Conservation (phyloP, 352 stramenopile genomes). For the Phytophthora litchii region DNA sequence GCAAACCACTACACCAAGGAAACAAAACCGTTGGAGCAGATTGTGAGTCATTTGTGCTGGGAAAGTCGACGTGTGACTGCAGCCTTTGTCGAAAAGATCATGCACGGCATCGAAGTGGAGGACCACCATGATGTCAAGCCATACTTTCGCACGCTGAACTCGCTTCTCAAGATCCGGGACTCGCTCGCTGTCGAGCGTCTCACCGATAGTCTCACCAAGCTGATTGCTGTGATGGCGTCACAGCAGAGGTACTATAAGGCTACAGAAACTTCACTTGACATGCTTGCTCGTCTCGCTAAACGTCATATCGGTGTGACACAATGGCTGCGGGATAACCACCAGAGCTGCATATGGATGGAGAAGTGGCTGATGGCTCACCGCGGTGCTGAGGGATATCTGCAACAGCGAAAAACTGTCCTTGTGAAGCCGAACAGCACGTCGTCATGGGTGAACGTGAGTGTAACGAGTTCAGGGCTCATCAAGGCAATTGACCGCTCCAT, state of each 20-base stretch:
- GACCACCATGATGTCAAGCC: conserved; percentile 89
- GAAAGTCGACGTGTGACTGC: conserved; percentile 67
- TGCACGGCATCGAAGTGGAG: conserved; percentile 76
- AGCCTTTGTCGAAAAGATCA: conserved; percentile 67
- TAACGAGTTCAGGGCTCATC: conserved; percentile 56
- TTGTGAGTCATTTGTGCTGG: conserved; percentile 82
- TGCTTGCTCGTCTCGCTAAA: conserved; percentile 84
- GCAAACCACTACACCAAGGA: conserved; percentile 78
- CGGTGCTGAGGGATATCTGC: conserved; percentile 65
- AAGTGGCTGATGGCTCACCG: conserved; percentile 82
- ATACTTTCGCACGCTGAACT: conserved; percentile 88
- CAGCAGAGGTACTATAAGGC: conserved; percentile 89
- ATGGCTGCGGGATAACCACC: conserved; percentile 73
- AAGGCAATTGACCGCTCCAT: conserved; percentile 72
- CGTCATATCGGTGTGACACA: conserved; percentile 61
- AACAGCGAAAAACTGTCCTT: conserved; percentile 77
- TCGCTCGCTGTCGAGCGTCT: conserved; percentile 67
- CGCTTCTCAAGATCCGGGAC: conserved; percentile 80
- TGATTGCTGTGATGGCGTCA: conserved; percentile 81
- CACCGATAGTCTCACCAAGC: conserved; percentile 67
- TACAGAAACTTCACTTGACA: conserved; percentile 86
- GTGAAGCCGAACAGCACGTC: conserved; percentile 88
- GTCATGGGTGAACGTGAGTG: conserved; percentile 74
- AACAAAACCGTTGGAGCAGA: conserved; percentile 79
- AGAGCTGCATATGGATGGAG: conserved; percentile 81